Base-by-base conservation (phyloP, 208 protist species). In the Trypanosoma theileri region DNA sequence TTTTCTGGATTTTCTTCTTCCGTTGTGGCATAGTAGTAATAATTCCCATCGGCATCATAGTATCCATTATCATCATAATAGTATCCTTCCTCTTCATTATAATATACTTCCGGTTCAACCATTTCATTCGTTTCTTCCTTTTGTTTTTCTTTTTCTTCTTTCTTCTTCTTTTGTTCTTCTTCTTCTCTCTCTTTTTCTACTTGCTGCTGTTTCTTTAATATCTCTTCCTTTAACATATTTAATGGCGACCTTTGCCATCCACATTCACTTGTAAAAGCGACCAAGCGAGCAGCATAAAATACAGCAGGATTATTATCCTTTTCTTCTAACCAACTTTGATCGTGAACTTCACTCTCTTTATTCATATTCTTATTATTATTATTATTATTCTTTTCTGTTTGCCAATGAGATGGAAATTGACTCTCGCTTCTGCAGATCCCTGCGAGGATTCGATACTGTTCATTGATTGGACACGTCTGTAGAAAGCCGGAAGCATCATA, bases 381-480 rank as follows among this genome's bases (percentile, higher is more conserved):
- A 35, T 59, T 14, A 4, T 44, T 19, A 17, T 59, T 13, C 16
- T 48, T 24, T 21, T 44, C 16, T 26, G 13, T 26, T 58, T 19
- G 24, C 17, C 12, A 17, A n/a, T 22, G 45, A 24, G 41, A 52
- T 28, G 14, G 7, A 16, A 16, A 24, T 13, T 51, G 31, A 22
- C 45, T 73, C n/a, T 73, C 67, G 57, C 22, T 66, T 16, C 57
- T 21, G 40, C 22, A 66, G n/a, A 73, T 57, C 14, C 52, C 59
- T 40, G 67, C 67, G 42, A 73, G 58, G 50, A 73, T 60, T n/a
- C 67, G 55, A 22, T 73, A 73, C 50, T 65, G 57, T 42, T 58
- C 54, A 26, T 52, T 73, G 13, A 35, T 35, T 19, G 67, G 17
- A 54, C 67, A 73, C 13, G 22, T 2, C 35, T 58, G 31, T n/a